These are phyloP conservation scores for Panellus pusillus DNA, from an alignment of 768 basidiomycete genomes.

Conservation along the genomic window DNA sequence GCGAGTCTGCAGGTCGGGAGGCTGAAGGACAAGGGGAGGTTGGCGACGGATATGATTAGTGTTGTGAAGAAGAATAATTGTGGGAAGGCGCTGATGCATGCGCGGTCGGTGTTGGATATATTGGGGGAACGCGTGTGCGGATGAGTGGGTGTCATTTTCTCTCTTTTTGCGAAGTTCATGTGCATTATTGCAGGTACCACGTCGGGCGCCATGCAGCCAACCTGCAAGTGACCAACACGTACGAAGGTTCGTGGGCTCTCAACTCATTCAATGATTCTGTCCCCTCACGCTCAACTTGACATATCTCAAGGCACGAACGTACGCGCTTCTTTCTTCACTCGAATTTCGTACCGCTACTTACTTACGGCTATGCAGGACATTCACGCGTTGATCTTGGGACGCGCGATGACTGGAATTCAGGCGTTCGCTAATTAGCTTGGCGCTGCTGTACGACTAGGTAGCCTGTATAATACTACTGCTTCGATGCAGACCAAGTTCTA, in stretches of 20 bases:
- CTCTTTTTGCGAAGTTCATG: neutral
- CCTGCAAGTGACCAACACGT: slow-evolving; percentile 93
- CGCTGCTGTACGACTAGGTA: neutral
- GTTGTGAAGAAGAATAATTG: slow-evolving; percentile 96
- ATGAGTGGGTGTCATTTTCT: slow-evolving; percentile 64
- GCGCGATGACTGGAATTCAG: slow-evolving; percentile 84
- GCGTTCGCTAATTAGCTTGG: slow-evolving; percentile 68
- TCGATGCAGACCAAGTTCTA: too few species aligned
- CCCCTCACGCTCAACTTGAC: too few species aligned
- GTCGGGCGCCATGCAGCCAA: slow-evolving; percentile 95
- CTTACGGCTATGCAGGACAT: slow-evolving; percentile 60
- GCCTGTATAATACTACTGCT: too few species aligned
- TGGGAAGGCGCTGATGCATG: slow-evolving; percentile 85
- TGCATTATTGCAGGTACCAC: slow-evolving; percentile 61
- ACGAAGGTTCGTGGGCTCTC: slow-evolving; percentile 63
- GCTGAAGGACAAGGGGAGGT: slow-evolving; percentile 73
- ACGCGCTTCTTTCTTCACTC: slow-evolving; percentile 23
- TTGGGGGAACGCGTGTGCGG: slow-evolving; percentile 92
- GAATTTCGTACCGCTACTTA: slow-evolving; percentile 7
- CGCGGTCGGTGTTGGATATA: slow-evolving; percentile 81
- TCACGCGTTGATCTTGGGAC: slow-evolving; percentile 90
- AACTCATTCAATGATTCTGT: too few species aligned
- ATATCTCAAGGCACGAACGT: slow-evolving; percentile 55
- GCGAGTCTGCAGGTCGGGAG: slow-evolving; percentile 81
- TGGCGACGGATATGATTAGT: slow-evolving; percentile 91